Percentiles rank a stretch among this genome's conserved stretches.
These are phyloP conservation scores for Xylaria cubensis DNA, from an alignment of 495 filamentous ascomycete genomes.

Conservation along the genomic window DNA sequence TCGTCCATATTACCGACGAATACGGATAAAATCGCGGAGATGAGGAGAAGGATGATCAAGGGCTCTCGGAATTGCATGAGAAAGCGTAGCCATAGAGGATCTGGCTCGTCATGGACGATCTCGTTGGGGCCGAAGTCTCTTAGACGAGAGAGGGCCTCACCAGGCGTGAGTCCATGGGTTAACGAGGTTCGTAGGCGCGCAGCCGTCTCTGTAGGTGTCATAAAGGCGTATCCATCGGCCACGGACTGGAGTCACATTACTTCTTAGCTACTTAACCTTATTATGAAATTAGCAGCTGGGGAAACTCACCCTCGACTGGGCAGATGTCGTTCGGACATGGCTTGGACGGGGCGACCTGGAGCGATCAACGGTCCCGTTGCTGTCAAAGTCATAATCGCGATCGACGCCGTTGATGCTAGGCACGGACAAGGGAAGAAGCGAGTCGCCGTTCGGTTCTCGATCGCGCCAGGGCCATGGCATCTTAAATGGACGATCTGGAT, in stretches of 20 bases:
- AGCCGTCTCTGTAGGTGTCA: constrained; percentile 79
- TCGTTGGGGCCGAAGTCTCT: constrained; percentile 89
- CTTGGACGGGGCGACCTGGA: constrained; percentile 46
- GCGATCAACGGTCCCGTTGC: constrained; percentile 35
- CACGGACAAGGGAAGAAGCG: constrained; percentile 45
- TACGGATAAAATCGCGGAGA: constrained; percentile 86
- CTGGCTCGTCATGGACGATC: constrained; percentile 89
- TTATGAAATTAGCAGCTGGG: constrained; percentile 19
- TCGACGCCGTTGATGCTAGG: constrained; percentile 41
- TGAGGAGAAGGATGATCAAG: constrained; percentile 85
- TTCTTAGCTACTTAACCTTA: neutral
- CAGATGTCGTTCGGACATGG: constrained; percentile 51
- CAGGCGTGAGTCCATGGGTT: constrained; percentile 75
- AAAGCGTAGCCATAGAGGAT: constrained; percentile 94
- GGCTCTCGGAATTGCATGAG: constrained; percentile 96
- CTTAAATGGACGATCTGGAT: constrained; percentile 33
- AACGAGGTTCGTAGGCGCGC: constrained; percentile 82
- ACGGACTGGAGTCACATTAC: constrained; percentile 41
- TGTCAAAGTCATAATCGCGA: constrained; percentile 36
- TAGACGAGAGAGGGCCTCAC: constrained; percentile 79
- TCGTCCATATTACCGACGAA: constrained; percentile 96
- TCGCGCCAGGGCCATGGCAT: constrained; percentile 49
- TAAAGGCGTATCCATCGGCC: constrained; percentile 60
- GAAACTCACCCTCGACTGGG: constrained; percentile 53
- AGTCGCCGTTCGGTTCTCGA: constrained; percentile 45